Evolutionary conservation across 371 early-diverging fungal genomes (phyloP).

Genomic region (Parasitella parasitica): DNA sequence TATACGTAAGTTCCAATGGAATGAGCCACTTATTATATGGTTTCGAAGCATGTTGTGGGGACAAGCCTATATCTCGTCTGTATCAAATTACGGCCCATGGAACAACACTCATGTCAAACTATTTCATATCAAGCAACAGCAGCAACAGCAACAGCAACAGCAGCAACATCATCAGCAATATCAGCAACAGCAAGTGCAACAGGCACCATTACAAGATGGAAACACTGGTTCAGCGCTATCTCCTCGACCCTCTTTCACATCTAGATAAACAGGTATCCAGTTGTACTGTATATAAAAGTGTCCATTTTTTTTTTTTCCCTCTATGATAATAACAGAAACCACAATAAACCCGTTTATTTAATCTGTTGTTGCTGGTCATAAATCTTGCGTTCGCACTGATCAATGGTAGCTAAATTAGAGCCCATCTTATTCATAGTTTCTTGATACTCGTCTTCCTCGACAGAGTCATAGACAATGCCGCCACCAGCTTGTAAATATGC

Average conservation of each 20-base stretch:
- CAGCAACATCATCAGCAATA: constrained; percentile 16
- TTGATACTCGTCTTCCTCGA: constrained; percentile 87
- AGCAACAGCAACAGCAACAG: constrained; percentile 2
- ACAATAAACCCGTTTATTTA: not conserved
- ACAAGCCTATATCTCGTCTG: constrained; percentile 57
- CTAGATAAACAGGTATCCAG: not conserved
- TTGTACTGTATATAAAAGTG: not conserved
- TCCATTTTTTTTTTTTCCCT: no score
- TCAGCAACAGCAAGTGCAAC: constrained; percentile 23
- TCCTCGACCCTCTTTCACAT: not conserved
- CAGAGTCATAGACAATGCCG: constrained; percentile 95
- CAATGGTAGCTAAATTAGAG: constrained; percentile 86
- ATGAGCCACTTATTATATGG: constrained; percentile 64
- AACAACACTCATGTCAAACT: constrained; percentile 62
- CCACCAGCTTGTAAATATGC: constrained; percentile 94
- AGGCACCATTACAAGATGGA: not conserved
- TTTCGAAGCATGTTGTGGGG: constrained; percentile 70
- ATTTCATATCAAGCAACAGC: constrained; percentile 52
- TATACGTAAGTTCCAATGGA: constrained; percentile 56
- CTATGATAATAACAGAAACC: not conserved
- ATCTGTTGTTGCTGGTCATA: constrained; percentile 48
- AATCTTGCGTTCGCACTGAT: constrained; percentile 71
- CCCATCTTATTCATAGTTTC: constrained; percentile 95
- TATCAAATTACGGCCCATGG: constrained; percentile 60
- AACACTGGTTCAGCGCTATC: not conserved